Percentiles rank a stretch among this genome's conserved stretches.
These are phyloP conservation scores for Calonectria fujianensis DNA, from an alignment of 2,329 filamentous ascomycete species.

Conservation along the genomic window DNA sequence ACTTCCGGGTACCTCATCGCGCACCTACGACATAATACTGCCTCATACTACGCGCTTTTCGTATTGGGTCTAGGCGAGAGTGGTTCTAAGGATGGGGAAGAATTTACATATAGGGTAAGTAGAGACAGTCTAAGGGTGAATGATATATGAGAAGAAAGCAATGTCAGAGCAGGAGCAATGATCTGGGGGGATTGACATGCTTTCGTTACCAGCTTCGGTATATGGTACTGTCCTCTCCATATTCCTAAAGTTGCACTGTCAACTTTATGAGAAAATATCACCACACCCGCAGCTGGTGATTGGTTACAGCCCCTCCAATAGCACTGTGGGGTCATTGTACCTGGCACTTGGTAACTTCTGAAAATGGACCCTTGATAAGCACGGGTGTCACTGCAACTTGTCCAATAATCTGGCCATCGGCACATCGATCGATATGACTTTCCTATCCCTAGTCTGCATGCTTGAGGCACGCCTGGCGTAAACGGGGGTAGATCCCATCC, in stretches of 20 bases:
- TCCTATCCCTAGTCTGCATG: not conserved
- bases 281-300: not conserved
- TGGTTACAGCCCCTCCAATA: not conserved
- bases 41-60: not conserved
- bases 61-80: not conserved
- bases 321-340: not conserved
- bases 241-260: not conserved
- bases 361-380: not conserved
- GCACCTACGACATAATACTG: not conserved
- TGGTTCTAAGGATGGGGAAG: not conserved
- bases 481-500: slow-evolving; percentile 9
- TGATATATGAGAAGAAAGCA: not conserved
- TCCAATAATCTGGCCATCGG: not conserved
- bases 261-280: not conserved
- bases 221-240: not conserved
- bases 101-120: not conserved
- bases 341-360: not conserved
- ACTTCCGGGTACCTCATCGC: not conserved
- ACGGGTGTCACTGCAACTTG: not conserved
- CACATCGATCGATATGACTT: not conserved
- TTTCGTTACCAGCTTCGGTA: not conserved
- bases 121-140: not conserved
- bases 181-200: not conserved
- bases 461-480: not conserved
- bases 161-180: not conserved